A percentile compares a stretch with the other conserved stretches of the same genome.
phyloP scores from a whole-genome alignment of 2,329 filamentous ascomycete species.

The Sphaerulina vaccinii region DNA sequence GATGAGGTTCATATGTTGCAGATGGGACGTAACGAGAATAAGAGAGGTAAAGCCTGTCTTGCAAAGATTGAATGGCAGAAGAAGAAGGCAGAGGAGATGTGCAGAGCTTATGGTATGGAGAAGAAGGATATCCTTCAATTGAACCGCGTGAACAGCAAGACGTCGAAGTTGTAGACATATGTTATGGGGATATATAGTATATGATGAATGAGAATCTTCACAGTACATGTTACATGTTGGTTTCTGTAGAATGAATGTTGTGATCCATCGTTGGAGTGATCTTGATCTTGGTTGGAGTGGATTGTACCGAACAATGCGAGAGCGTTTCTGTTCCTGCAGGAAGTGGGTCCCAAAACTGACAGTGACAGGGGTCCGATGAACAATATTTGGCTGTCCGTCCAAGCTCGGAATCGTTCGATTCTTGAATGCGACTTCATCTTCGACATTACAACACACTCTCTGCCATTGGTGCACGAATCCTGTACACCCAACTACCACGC shows the following conservation, averaged over 20 bases:
- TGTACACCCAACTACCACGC: background rate
- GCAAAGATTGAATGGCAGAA: slow-evolving; percentile 63
- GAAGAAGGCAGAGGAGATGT: slow-evolving; percentile 63
- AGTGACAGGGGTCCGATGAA: background rate
- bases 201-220: background rate
- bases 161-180: slow-evolving; percentile 42
- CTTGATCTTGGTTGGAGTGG: no score
- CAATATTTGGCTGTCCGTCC: background rate
- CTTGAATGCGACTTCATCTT: slow-evolving; percentile 2
- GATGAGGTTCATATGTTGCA: slow-evolving; percentile 91
- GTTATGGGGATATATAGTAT: background rate
- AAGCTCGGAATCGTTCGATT: slow-evolving; percentile 5
- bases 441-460: background rate
- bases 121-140: slow-evolving; percentile 44
- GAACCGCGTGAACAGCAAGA: slow-evolving; percentile 37
- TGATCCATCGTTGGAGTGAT: no score
- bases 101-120: slow-evolving; percentile 57
- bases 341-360: background rate
- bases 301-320: no score
- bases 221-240: background rate
- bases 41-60: slow-evolving; percentile 59
- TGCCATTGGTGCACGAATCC: slow-evolving; percentile 1
- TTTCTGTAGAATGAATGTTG: no score
- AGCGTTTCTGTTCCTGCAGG: background rate
- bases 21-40: slow-evolving; percentile 76